Conservation (phyloP, 2,329 filamentous ascomycete genomes). For the Pseudopyricularia cyperi region DNA sequence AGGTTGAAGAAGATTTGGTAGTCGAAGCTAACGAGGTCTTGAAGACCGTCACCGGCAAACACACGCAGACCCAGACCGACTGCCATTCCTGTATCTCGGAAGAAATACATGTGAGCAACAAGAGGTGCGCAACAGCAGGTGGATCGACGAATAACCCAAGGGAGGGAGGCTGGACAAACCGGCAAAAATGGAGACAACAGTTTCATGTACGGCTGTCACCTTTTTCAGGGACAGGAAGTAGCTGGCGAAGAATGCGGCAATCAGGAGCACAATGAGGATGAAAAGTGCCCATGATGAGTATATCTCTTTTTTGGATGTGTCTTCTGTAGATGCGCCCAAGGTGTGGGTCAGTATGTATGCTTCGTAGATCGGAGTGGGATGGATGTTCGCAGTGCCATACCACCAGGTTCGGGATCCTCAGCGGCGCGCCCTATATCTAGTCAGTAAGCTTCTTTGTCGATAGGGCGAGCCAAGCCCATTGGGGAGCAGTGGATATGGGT, state of each 20-base stretch:
- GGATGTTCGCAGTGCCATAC: constrained; percentile 16
- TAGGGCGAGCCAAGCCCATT: not conserved
- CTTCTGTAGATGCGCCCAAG: constrained; percentile 39
- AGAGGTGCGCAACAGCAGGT: not conserved
- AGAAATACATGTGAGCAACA: not conserved
- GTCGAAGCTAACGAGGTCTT: constrained; percentile 85
- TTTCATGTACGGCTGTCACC: constrained; percentile 95
- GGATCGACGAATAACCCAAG: not conserved
- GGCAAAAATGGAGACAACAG: constrained; percentile 94
- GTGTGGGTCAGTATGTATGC: not conserved
- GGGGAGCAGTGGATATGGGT: not conserved
- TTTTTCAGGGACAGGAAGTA: constrained; percentile 95
- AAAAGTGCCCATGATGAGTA: constrained; percentile 95
- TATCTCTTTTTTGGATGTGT: constrained; percentile 85
- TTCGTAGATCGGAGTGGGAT: not conserved
- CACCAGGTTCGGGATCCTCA: constrained; percentile 33
- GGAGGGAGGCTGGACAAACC: constrained; percentile 33
- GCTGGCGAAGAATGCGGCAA: constrained; percentile 89
- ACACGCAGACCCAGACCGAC: constrained; percentile 81
- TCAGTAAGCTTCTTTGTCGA: constrained; percentile 10
- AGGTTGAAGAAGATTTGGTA: constrained; percentile 99
- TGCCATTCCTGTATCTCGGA: constrained; percentile 60
- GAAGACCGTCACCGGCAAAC: constrained; percentile 68
- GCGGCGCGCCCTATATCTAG: constrained; percentile 24
- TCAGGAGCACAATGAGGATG: constrained; percentile 89